Evolutionary conservation across 345 rosid species (phyloP).

Genomic region (Theobroma cacao): DNA sequence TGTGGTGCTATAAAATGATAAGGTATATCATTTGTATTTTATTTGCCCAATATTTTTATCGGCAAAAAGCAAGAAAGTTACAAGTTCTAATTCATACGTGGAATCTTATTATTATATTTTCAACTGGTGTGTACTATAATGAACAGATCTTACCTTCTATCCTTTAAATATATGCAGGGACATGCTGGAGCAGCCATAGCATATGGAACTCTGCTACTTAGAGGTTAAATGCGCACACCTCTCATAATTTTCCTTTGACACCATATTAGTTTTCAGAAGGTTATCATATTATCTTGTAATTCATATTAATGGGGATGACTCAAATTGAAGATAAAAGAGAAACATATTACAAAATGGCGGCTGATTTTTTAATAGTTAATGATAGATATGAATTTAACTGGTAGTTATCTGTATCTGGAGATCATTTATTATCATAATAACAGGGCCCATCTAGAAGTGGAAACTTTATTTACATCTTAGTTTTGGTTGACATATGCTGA

Average conservation of each 20-base stretch:
- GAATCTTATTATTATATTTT: not conserved
- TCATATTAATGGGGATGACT: not conserved
- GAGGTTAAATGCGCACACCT: slow-evolving; percentile 45
- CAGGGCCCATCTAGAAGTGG: not conserved
- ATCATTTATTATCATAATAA: not conserved
- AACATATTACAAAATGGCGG: not conserved
- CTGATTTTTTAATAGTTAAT: not conserved
- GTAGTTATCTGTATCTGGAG: not conserved
- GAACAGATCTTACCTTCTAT: slow-evolving; percentile 3
- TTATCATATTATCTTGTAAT: not conserved
- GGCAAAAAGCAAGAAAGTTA: not conserved
- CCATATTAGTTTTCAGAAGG: not conserved
- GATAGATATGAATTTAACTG: not conserved
- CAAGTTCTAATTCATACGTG: not conserved
- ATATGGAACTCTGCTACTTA: slow-evolving; percentile 85
- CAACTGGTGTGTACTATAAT: not conserved
- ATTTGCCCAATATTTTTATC: not conserved
- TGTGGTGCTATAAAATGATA: not conserved
- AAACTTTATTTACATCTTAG: not conserved
- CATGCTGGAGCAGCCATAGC: slow-evolving; percentile 92
- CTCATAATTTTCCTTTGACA: not conserved
- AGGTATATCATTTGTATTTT: not conserved
- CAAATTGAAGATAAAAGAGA: not conserved
- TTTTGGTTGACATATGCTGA: not conserved
- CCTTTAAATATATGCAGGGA: slow-evolving; percentile 47